These are phyloP conservation scores for Eucalyptus marginata DNA, from an alignment of 345 rosid species.

Conservation along the genomic window DNA sequence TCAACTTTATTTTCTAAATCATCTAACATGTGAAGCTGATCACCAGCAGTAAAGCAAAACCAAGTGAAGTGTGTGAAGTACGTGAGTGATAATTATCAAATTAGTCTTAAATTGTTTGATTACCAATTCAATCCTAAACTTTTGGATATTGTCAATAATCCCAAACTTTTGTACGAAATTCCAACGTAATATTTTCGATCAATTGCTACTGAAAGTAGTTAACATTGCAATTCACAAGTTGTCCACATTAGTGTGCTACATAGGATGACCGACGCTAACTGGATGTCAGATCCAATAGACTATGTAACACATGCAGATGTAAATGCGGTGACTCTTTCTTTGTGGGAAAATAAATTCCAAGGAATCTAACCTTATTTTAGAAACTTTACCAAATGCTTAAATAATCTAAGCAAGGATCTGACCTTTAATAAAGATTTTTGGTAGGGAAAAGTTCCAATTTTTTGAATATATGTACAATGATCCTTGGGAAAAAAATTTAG, in stretches of 20 bases:
- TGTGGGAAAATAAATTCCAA: not conserved
- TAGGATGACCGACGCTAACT: accelerated
- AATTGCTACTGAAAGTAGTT: not conserved
- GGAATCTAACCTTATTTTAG: not conserved
- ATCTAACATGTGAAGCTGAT: not conserved
- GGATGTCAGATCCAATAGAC: not conserved
- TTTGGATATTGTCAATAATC: not conserved
- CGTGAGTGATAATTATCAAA: not conserved
- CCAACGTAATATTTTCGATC: too few relatives aligned
- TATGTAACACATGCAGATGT: not conserved
- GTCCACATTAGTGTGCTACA: not conserved
- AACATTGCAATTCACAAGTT: not conserved
- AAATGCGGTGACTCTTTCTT: not conserved
- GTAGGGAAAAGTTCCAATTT: not conserved
- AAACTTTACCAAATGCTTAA: not conserved
- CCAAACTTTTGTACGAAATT: too few relatives aligned
- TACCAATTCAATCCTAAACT: too few relatives aligned
- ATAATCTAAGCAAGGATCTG: not conserved
- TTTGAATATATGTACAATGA: not conserved
- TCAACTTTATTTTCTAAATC: not conserved
- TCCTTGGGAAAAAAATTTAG: not conserved
- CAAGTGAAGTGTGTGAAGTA: not conserved
- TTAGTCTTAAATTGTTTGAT: not conserved
- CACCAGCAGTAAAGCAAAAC: not conserved
- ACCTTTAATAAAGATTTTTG: not conserved